phyloP scores from a whole-genome alignment of 139 green algal species.

The Micractinium sp. region DNA sequence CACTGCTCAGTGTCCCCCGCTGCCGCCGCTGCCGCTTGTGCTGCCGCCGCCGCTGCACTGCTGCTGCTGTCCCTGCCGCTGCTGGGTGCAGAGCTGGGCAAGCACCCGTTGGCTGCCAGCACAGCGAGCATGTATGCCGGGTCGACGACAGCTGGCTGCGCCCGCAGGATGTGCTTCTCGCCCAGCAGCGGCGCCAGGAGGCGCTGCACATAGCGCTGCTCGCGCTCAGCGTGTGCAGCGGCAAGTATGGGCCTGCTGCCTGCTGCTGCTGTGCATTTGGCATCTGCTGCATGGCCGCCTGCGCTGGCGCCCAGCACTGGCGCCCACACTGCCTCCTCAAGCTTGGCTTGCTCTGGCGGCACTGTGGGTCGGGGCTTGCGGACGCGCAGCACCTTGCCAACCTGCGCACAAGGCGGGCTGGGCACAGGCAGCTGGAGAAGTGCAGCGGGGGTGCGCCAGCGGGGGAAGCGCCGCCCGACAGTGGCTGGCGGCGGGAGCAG shows the following conservation, averaged over 20 bases:
- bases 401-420: background rate
- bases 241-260: background rate
- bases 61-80: background rate
- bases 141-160: background rate
- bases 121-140: background rate
- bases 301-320: background rate
- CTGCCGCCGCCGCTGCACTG: background rate
- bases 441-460: background rate
- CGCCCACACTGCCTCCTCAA: constrained; percentile 40
- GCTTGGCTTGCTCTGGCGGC: background rate
- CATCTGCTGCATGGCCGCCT: background rate
- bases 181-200: constrained; percentile 24
- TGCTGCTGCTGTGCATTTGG: background rate
- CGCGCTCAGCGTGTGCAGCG: background rate
- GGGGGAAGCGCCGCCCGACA: background rate
- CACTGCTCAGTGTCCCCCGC: background rate
- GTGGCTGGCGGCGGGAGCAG: background rate
- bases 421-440: background rate
- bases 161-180: background rate
- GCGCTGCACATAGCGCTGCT: constrained; percentile 14
- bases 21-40: background rate
- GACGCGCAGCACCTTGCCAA: constrained; percentile 37
- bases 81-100: background rate
- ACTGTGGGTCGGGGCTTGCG: constrained; percentile 18
- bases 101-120: background rate